Evolutionary conservation across 2,329 filamentous ascomycete genomes (phyloP), one percentile per base, ranked within the genome.

Genomic region (Claviceps purpurea): DNA sequence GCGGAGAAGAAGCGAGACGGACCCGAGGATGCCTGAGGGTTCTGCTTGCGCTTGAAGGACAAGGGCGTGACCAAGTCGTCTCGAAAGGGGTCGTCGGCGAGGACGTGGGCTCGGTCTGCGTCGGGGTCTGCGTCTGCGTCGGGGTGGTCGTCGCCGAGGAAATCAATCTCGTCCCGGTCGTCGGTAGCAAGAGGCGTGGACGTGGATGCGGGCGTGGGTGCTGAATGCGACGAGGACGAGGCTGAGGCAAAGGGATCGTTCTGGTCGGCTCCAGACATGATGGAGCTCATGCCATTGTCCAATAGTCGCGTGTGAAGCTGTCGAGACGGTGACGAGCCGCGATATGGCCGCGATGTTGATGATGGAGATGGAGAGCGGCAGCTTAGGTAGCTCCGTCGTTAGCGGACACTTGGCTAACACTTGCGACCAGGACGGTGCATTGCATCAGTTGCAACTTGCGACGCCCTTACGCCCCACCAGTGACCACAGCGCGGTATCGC

Each of bases 31-130:
- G 70, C 62, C 30, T 69, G 68, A 44, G 72, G 68, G 54, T 75
- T 84, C 58, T 79, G 76, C 57, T 79, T 84, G 62, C 85, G 81
- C 71, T 87, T 88, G 70, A 88, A 89, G 38, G 84, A 85, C 50
- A 86, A 68, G 30, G 75, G 71, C 47, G 77, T 72, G 51, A 69
- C 67, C 38, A 77, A 62, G 44, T 72, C 69, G 49, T 71, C 67
- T 51, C 72, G 69, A 53, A 83, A 66, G 20, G 81, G 78, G 62
- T 84, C 80, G 47, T 79, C 72, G 44, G 69, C 70, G 50, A 7
- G 6, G 60, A 60, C 53, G 30, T 38, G 11, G 11, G 2, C 37
- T 7, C 24, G 20, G 18, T 52, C 61, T 52, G 55, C 50, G 55
- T 64, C 56, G 55, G 74, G 69, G 58, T 10, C 18, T 18, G 56